A percentile compares a stretch with the other conserved stretches of the same genome.
These are phyloP conservation scores for Carex kokanica DNA, from an alignment of 176 grass and related monocot species.

Conservation along the genomic window DNA sequence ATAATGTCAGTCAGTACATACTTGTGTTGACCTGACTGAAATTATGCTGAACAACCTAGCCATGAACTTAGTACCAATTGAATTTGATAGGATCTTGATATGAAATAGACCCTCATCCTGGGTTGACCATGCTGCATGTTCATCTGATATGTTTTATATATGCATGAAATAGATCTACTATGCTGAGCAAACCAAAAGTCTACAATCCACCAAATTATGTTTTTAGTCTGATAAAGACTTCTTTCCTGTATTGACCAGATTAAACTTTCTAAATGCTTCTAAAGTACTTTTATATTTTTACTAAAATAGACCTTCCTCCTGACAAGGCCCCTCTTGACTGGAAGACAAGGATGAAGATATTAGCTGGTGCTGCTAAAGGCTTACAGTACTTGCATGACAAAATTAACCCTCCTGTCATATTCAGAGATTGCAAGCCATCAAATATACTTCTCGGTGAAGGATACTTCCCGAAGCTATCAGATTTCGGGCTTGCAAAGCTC, in stretches of 20 bases:
- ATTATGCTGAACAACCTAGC: neutral
- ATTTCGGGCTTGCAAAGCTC: conserved; percentile 82
- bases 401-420: conserved; percentile 62
- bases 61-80: neutral
- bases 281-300: neutral
- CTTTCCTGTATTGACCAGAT: neutral
- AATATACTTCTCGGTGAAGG: conserved; percentile 77
- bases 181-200: neutral
- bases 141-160: neutral
- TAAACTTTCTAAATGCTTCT: neutral
- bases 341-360: conserved; percentile 76
- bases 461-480: conserved; percentile 64
- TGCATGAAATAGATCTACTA: neutral
- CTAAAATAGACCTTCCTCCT: conserved; percentile 45
- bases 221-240: neutral
- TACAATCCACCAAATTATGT: neutral
- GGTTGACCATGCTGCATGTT: neutral
- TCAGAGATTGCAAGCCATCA: conserved; percentile 73
- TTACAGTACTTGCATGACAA: conserved; percentile 71
- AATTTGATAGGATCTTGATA: neutral
- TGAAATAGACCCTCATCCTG: neutral
- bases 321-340: conserved; percentile 57
- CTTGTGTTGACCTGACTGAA: neutral
- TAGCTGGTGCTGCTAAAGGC: conserved; percentile 61
- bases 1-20: neutral